Base-by-base conservation (phyloP, 2,329 filamentous ascomycete species). In the Simplicillium aogashimaense region DNA sequence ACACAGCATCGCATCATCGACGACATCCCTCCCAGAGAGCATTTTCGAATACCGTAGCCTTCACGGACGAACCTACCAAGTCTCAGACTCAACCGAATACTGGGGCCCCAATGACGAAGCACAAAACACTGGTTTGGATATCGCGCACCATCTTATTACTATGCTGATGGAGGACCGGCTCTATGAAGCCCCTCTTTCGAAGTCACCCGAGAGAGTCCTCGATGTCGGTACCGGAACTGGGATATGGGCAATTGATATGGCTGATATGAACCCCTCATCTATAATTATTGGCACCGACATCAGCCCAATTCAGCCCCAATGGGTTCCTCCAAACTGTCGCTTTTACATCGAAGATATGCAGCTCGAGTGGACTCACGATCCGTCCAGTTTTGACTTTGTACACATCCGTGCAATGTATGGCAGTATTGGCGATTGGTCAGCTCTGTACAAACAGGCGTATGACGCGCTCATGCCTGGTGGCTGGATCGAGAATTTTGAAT, bases 381-480 rank as follows among this genome's bases (percentile, higher is more conserved):
- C 40, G 6, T 43, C 48, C 41, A 55, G 64, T 25, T 74, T 77
- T 50, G 76, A 81, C 55, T 75, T 70, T 47, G 70, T 83, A 39
- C 79, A 81, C 51, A 70, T 73, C 7, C 69, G 72, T 25, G 64
- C 72, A 48, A 60, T 81, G 46, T 61, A 69, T 4, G 78, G 77
- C 17, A 68, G 68, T 41, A 69, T 81, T 41, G 56, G 61, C 3
- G 74, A 78, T 47, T 81, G 76, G 57, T 63, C 65, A 29, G 60
- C 66, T 10, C 53, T 81, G 4, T 67, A 79, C 42, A 54, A 59
- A 33, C 67, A 72, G 42, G 58, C 69, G 2, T 74, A 60, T 50
- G 63, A 65, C 40, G 67, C 74, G 37, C 63, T 78, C 12, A 70
- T 69, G 37, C 75, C 78, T 0, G 77, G 77, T 9, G 77, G 71